Evolutionary conservation across 345 rosid genomes (phyloP), one percentile per base, ranked within the genome.

Genomic region (Bruguiera gymnorhiza): DNA sequence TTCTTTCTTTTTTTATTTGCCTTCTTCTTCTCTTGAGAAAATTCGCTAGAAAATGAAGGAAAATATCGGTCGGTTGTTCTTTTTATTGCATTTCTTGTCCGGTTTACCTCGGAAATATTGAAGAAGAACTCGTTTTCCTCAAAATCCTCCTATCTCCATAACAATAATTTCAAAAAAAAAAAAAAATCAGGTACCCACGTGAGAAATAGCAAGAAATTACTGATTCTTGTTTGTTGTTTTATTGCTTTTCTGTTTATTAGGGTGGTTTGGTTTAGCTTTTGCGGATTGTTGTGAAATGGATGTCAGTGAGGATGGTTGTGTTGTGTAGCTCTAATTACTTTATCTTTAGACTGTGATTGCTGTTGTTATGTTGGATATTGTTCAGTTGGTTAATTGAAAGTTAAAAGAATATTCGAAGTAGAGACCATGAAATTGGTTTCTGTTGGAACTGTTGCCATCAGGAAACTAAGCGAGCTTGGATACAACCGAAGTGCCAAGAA

Each of bases 401-500:
- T 52, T 65, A 13, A 34, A 8, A 57, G 36, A 54, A 50, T 66
- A 11, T 43, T 43, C 52, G 31, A 67, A 62, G 52, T 65, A 15
- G 39, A 58, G 30, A 37, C 9, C 6, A 19, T 34, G 20, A 54
- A 24, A 21, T 34, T 56, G 54, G 32, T 51, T 48, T 55, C 32
- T 51, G 58, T 56, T 69, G 32, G 48, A 36, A 30, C 55, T 60
- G 63, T 70, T 71, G 67, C 63, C 66, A 27, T 51, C 76, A 77
- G 80, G 80, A 77, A 69, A 73, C 23, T 77, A 30, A 53, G 67
- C 13, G 73, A 59, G 74, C 70, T 72, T 68, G 80, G 76, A 29
- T 77, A 68, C 53, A 29, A 53, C 50, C 53, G 80, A 51, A 77
- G 76, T 72, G 80, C 80, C 8, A 77, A 77, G 73, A 77, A 77